Percentiles rank a stretch among this genome's conserved stretches.
Conservation (phyloP, 176 grass and related monocot species). For the Phragmites australis region DNA sequence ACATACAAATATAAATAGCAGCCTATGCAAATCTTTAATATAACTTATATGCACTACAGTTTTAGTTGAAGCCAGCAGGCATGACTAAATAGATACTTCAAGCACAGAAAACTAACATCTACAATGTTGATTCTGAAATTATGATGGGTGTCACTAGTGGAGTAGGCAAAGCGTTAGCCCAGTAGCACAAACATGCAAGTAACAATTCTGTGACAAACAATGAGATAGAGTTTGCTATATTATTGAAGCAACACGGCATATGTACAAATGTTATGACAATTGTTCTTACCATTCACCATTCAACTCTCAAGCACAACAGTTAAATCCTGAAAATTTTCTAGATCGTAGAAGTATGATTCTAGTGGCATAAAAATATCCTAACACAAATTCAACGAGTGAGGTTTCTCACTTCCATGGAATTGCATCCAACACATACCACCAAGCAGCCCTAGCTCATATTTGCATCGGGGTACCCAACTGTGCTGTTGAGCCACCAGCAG, state of each 20-base stretch:
- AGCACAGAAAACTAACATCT: neutral
- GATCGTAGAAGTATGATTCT: slow-evolving; percentile 7
- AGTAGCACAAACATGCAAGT: neutral
- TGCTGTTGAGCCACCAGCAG: neutral
- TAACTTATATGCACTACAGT: neutral
- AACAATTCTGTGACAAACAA: slow-evolving; percentile 1
- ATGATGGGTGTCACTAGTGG: neutral
- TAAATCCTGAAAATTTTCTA: slow-evolving; percentile 14
- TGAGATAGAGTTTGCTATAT: slow-evolving; percentile 23
- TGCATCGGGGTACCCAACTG: slow-evolving; percentile 14
- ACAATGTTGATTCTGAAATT: neutral
- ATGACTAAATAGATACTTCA: neutral
- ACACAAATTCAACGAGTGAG: slow-evolving; percentile 23
- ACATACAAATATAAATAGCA: neutral
- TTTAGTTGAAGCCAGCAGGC: neutral
- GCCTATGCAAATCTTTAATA: neutral
- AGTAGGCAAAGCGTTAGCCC: neutral
- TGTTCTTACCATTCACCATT: slow-evolving; percentile 43
- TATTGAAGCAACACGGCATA: slow-evolving; percentile 36
- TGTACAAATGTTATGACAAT: slow-evolving; percentile 46
- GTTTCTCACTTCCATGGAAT: slow-evolving; percentile 25
- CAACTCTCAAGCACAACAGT: slow-evolving; percentile 13
- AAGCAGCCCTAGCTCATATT: slow-evolving; percentile 30
- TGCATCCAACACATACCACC: slow-evolving; percentile 29
- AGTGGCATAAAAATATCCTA: slow-evolving; percentile 20